Base-by-base conservation (phyloP, 2,329 filamentous ascomycete species). In the Fusarium pseudonygamai region DNA sequence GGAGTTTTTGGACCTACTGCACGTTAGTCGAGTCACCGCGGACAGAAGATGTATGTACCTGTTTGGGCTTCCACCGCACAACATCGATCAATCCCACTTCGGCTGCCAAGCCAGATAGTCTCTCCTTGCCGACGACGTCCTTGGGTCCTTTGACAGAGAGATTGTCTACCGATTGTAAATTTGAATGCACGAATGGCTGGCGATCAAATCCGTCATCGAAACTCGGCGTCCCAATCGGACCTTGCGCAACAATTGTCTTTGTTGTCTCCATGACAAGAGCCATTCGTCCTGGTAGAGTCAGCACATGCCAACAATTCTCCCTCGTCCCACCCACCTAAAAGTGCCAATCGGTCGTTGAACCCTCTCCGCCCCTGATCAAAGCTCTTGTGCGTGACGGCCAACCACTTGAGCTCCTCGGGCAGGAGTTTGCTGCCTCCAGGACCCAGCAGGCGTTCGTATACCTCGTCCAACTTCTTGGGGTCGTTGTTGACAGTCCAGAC, bases 311-410 rank as follows among this genome's bases (percentile, higher is more conserved):
- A 36, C 28, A 42, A 16, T 36, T 30, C 22, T 39, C 45, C 30
- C 6, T 45, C 24, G 10, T 24, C 18, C 26, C 30, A 77, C 84
- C 52, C 88, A 97, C 94, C 96, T 60, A 97, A 85, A 79, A 93
- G 95, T n/a, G 95, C 93, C 82, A 99, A 85, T 71, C 94, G 90
- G 79, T 98, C 96, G 82, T 99, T 99, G 85, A 96, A 97, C 2
- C 96, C 96, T 86, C 95, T 92, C 79, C 94, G 88, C 59, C 95
- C 96, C 80, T 98, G 95, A 81, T 99, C 96, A 80, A 97, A 98
- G 83, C 95, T 98, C 89, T 98, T 98, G 83, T 98, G 96, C 74
- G 96, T 99, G 63, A 99, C 90, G 36, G 95, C 95, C 79, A 98
- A 86, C 96, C 96, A 99, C 85, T 98, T 98, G 71, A 96, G 87